Evolutionary conservation across 805 yeast genomes (phyloP), one percentile per base, ranked within the genome.

Genomic region (Ogataea methanolica): DNA sequence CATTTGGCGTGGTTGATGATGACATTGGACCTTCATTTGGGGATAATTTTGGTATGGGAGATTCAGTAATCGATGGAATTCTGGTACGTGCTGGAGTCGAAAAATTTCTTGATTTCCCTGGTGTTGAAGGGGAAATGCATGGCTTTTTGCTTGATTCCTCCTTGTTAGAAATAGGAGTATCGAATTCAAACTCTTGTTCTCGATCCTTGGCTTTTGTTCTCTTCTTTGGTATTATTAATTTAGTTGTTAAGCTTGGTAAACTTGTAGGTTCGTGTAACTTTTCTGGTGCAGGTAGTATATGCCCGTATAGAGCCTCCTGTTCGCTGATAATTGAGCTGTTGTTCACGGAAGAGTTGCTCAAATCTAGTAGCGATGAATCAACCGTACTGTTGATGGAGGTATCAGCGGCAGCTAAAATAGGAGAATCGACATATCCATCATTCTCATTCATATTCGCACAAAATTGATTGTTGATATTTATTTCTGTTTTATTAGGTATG

Each of bases 231-330:
- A 62, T 40, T 1, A 50, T 21, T 4, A 62, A 47, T 31, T 51
- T 55, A 2, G 45, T 36, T 2, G 46, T 43, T 15, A 61, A 39
- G 16, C 54, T 47, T 0, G 65, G 61, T 31, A 60, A 37, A 1
- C 37, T 8, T 6, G 39, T 26, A 0, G 56, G 55, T 34, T 56
- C 54, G 15, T 50, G 56, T 5, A 40, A 42, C 42, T 62, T 62
- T 21, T 53, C 47, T 12, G 67, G 67, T 15, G 67, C 50, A 4
- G 65, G 63, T n/a, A 38, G 23, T 6, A 55, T 49, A 19, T 44
- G 48, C 0, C 66, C 66, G 37, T 62, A 61, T 4, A 61, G 37
- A 5, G 51, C 49, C 35, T 60, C 63, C 23, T 59, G 64, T 6
- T 50, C 57, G 15, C 42, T 39, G 2, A 46, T 8, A 15, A 50